These are phyloP conservation scores for Rhynchosporium agropyri DNA, from an alignment of 2,329 filamentous ascomycete genomes.

Conservation along the genomic window DNA sequence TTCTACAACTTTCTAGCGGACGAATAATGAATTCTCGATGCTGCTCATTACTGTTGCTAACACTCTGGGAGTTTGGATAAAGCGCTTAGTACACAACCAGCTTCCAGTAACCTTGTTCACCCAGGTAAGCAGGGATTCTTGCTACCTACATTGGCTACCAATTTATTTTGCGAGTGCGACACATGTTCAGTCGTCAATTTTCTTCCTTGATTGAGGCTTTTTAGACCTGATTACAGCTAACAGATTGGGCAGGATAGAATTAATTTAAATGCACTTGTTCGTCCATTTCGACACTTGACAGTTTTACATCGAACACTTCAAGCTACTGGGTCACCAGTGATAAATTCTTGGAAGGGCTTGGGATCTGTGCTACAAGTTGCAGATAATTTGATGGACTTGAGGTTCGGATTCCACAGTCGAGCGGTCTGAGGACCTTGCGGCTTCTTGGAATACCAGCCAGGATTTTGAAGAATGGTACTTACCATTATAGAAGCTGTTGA, in stretches of 20 bases:
- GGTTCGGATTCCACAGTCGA: neutral
- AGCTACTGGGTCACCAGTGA: neutral
- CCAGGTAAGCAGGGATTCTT: neutral
- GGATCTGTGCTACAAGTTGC: neutral
- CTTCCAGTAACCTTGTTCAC: neutral
- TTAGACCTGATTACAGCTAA: too few species aligned
- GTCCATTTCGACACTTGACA: neutral
- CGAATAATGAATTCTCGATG: neutral
- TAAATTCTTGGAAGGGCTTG: neutral
- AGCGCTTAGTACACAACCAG: neutral
- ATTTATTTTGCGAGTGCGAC: too few species aligned
- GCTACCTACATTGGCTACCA: too few species aligned
- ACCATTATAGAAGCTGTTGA: neutral
- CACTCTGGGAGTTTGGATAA: neutral
- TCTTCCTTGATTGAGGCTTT: too few species aligned
- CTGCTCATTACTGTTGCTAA: neutral
- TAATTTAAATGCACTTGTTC: neutral
- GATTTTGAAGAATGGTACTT: too few species aligned
- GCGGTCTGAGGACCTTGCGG: too few species aligned
- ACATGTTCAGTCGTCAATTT: too few species aligned
- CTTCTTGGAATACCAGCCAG: too few species aligned
- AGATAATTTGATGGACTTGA: neutral
- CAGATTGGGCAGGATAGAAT: too few species aligned
- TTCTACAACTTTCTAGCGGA: neutral
- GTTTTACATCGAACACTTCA: neutral